Percentiles rank a stretch among this genome's conserved stretches.
These are phyloP conservation scores for Arctium lappa DNA, from an alignment of 129 eudicot genomes.

Conservation along the genomic window DNA sequence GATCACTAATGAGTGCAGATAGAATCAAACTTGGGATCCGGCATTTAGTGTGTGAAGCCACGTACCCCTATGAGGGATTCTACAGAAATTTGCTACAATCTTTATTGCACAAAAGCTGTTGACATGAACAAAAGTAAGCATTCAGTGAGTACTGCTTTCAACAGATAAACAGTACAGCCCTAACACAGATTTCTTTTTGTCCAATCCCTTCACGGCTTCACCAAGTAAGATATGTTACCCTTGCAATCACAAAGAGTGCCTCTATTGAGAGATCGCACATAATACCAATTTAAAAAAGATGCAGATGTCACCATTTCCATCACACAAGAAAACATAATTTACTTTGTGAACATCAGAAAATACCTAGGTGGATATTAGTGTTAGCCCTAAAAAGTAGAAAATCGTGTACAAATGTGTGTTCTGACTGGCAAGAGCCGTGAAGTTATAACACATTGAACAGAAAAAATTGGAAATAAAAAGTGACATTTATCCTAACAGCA, in stretches of 20 bases:
- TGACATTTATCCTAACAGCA: background rate
- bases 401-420: background rate
- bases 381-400: background rate
- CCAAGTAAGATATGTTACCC: background rate
- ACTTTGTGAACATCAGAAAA: background rate
- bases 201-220: background rate
- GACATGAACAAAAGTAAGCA: background rate
- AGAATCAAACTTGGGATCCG: background rate
- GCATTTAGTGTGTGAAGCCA: background rate
- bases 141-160: background rate
- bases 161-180: background rate
- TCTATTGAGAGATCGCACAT: background rate
- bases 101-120: background rate
- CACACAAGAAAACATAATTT: background rate
- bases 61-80: background rate
- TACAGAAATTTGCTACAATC: background rate
- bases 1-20: background rate
- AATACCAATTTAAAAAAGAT: background rate
- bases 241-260: background rate
- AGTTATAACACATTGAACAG: conserved; percentile 2
- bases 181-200: background rate
- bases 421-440: background rate
- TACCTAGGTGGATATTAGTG: background rate
- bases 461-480: background rate
- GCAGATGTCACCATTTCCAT: conserved; percentile 6